Evolutionary conservation across 2,329 filamentous ascomycete genomes (phyloP), one percentile per base, ranked within the genome.

Genomic region (Teratosphaeria gauchensis): DNA sequence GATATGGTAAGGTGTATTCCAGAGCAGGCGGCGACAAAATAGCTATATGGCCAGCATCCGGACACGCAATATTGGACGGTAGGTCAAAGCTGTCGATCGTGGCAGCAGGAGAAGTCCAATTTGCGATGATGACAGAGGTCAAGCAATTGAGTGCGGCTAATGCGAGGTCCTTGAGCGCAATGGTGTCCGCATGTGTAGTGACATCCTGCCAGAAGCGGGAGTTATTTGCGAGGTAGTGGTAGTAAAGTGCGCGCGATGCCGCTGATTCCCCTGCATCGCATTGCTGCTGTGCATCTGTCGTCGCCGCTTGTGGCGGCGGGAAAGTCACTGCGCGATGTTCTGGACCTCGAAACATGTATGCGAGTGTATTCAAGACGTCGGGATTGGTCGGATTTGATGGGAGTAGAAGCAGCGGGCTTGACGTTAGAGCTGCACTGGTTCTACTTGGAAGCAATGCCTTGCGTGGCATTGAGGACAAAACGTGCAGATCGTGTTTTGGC

Each of bases 391-490:
- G 74, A 48, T 75, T 79, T 1, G 79, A 78, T 14, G 81, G 80
- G 46, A 85, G 68, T 19, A 77, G 70, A 16, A 80, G 71, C 4
- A 84, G 64, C 3, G 82, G 75, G 61, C 73, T 68, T 59, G 71
- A 65, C 9, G 30, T 32, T 2, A n/a, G 9, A 24, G 11, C n/a
- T 58, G 74, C 59, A 65, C 66, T 71, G 21, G 53, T 56, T 5
- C 68, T 70, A 7, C 72, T 73, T 30, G 80, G 77, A 3, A 84
- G 65, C 0, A 85, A 73, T 35, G 79, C 70, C 12, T 77, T 74
- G 11, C 82, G 77, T 24, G 83, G 83, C 46, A 85, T 73, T 11
- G 79, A 80, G 5, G 80, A 76, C n/a, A 85, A 71, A n/a, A 85
- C 74, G 61, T 77, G 78, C 7, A 85, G 74, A 61, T 84, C 81